Conservation (phyloP, 345 rosid genomes). For the Salix suchowensis region DNA sequence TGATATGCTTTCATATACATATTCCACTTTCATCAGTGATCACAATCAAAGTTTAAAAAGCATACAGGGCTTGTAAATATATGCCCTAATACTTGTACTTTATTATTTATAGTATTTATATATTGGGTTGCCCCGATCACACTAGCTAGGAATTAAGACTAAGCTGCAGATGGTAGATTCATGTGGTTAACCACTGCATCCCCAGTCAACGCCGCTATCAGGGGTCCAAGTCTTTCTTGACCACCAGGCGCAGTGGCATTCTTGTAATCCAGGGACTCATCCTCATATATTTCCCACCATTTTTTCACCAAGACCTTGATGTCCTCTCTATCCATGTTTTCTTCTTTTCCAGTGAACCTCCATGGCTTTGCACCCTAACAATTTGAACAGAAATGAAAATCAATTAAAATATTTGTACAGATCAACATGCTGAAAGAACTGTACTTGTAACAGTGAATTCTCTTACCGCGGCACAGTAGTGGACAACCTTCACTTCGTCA, state of each 20-base stretch:
- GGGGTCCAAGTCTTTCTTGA: constrained; percentile 11
- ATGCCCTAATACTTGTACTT: neutral
- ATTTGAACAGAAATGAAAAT: neutral
- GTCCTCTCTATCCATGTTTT: constrained; percentile 62
- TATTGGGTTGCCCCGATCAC: neutral
- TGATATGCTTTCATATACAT: too few relatives aligned
- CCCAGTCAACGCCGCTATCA: constrained; percentile 10
- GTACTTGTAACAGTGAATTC: neutral
- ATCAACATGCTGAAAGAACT: neutral
- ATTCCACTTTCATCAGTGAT: too few relatives aligned
- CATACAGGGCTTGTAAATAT: neutral
- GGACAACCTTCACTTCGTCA: constrained; percentile 63
- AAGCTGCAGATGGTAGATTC: constrained; percentile 41
- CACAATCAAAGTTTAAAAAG: neutral
- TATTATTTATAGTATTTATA: neutral
- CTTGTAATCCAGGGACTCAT: constrained; percentile 13
- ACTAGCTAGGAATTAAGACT: constrained; percentile 11
- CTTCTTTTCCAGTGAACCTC: constrained; percentile 82
- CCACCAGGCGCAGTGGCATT: neutral
- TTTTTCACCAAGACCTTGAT: constrained; percentile 47
- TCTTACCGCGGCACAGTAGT: constrained; percentile 84
- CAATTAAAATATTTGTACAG: neutral
- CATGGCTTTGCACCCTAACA: constrained; percentile 79
- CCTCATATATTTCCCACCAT: constrained; percentile 69
- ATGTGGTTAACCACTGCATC: constrained; percentile 12